phyloP scores from a whole-genome alignment of 371 early-diverging fungal genomes.

The Mortierella sp. region DNA sequence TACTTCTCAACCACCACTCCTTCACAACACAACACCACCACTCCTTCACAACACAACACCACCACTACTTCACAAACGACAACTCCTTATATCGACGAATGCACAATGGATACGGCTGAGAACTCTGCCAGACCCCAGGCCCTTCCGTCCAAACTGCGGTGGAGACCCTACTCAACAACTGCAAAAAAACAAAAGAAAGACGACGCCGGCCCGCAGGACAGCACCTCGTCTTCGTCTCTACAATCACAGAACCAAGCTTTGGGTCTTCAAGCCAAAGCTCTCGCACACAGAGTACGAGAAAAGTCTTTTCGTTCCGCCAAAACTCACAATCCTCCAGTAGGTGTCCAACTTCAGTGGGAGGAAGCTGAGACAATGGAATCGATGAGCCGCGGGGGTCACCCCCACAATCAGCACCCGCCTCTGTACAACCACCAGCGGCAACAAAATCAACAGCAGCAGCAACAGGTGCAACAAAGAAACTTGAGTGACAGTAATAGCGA shows the following conservation, averaged over 20 bases:
- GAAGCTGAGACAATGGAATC: constrained; percentile 52
- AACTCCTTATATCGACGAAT: neutral
- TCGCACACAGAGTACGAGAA: constrained; percentile 36
- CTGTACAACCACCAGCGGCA: constrained; percentile 18
- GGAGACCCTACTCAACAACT: constrained; percentile 39
- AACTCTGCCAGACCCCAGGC: constrained; percentile 23
- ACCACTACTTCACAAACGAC: neutral
- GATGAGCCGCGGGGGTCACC: constrained; percentile 51
- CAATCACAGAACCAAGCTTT: neutral
- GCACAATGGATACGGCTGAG: constrained; percentile 37
- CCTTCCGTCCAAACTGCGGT: constrained; percentile 41
- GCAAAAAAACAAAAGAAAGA: constrained; percentile 27
- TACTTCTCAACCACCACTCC: no score
- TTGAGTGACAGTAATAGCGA: neutral
- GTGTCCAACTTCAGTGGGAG: constrained; percentile 49
- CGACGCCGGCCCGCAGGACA: neutral
- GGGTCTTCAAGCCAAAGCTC: constrained; percentile 21
- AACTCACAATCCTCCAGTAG: neutral
- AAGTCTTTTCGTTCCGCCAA: constrained; percentile 8
- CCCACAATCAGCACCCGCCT: constrained; percentile 26
- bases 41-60: neutral
- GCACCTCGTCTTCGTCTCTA: neutral
- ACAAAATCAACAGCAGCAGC: constrained; percentile 1
- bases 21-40: no score
- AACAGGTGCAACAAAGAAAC: neutral